Percentiles rank a stretch among this genome's conserved stretches.
Conservation (phyloP, 257 asterid species). For the Capsicum rhomboideum region DNA sequence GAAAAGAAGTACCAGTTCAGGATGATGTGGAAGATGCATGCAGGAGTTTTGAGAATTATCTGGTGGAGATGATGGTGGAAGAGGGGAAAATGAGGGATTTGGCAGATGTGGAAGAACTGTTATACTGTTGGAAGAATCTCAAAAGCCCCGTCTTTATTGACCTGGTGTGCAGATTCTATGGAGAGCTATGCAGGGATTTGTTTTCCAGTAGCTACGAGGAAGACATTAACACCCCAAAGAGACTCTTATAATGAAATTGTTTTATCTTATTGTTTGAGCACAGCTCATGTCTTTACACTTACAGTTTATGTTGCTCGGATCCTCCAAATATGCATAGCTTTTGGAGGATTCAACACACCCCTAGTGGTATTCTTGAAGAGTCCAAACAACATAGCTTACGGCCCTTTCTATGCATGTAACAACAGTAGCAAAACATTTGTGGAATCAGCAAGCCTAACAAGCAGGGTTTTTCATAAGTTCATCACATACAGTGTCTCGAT, state of each 20-base stretch:
- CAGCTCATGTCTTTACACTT: not conserved
- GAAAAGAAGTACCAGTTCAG: not conserved
- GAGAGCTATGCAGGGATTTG: slow-evolving; percentile 65
- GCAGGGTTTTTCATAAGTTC: not conserved
- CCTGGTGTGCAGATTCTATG: slow-evolving; percentile 62
- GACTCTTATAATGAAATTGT: not conserved
- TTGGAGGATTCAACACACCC: not conserved
- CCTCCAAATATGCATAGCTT: not conserved
- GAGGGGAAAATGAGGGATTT: slow-evolving; percentile 51
- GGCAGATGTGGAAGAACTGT: slow-evolving; percentile 63
- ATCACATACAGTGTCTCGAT: not conserved
- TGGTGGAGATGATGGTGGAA: slow-evolving; percentile 61
- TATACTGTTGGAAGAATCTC: slow-evolving; percentile 63
- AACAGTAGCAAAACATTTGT: not conserved
- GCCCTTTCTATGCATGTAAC: not conserved
- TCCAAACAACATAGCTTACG: not conserved
- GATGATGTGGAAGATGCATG: slow-evolving; percentile 51
- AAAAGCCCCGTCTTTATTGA: slow-evolving; percentile 46
- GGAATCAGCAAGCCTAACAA: not conserved
- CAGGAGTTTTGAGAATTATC: slow-evolving; percentile 60
- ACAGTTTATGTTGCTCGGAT: not conserved
- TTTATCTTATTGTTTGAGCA: not conserved
- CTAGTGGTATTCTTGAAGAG: not conserved
- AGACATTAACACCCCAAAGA: not conserved
- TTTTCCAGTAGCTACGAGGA: slow-evolving; percentile 30